Percentiles rank a stretch among this genome's conserved stretches.
These are phyloP conservation scores for Saprolegnia parasitica DNA, from an alignment of 352 stramenopile genomes.

Conservation along the genomic window DNA sequence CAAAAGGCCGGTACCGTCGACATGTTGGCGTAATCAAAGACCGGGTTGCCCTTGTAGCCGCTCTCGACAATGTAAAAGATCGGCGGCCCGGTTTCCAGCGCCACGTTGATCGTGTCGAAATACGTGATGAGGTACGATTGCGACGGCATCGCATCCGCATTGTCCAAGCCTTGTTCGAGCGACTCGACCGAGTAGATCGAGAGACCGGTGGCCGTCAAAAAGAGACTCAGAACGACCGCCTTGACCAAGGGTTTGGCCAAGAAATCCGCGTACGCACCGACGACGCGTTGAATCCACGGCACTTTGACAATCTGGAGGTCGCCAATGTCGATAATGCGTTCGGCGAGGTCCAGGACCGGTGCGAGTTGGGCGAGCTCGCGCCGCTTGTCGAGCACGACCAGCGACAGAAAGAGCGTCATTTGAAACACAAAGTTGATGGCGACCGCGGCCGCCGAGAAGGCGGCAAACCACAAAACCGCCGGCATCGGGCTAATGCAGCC, in stretches of 20 bases:
- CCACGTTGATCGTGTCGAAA: conserved; percentile 45
- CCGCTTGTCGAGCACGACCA: conserved; percentile 64
- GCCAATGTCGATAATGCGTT: not conserved
- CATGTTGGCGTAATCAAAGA: conserved; percentile 39
- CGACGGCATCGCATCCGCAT: conserved; percentile 48
- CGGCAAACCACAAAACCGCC: conserved; percentile 60
- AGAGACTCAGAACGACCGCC: conserved; percentile 50
- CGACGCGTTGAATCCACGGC: conserved; percentile 41
- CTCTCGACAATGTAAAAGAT: conserved; percentile 73
- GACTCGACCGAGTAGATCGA: conserved; percentile 50
- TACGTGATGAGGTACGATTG: conserved; percentile 56
- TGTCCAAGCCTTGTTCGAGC: conserved; percentile 50
- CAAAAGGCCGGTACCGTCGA: conserved; percentile 47
- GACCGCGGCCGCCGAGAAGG: conserved; percentile 43
- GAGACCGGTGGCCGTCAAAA: conserved; percentile 42
- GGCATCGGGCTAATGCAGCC: conserved; percentile 59
- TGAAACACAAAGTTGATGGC: conserved; percentile 52
- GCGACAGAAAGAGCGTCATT: conserved; percentile 60
- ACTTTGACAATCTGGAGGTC: not conserved
- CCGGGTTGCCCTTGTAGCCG: conserved; percentile 47
- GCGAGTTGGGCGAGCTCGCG: conserved; percentile 38
- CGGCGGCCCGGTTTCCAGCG: conserved; percentile 43
- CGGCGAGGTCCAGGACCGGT: not conserved
- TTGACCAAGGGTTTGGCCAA: conserved; percentile 48
- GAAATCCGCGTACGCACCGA: conserved; percentile 43